A percentile compares a stretch with the other conserved stretches of the same genome.
Conservation (phyloP, 331 rosid genomes). For the Prunus yedoensis region DNA sequence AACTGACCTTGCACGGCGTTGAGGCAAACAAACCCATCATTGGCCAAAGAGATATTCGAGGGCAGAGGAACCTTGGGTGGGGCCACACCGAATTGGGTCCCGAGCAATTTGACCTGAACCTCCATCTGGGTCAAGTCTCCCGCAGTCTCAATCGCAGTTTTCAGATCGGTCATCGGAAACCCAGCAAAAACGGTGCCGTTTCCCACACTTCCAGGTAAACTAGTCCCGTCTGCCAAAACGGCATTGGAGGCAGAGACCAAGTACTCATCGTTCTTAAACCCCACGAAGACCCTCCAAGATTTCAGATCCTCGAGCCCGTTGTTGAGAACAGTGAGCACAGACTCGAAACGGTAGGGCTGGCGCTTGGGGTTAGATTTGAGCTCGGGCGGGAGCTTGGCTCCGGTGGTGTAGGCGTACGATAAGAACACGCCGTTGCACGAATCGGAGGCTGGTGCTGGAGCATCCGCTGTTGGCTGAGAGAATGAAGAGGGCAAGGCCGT, state of each 20-base stretch:
- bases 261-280: conserved; percentile 68
- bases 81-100: conserved; percentile 75
- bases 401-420: conserved; percentile 54
- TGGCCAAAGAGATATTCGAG: conserved; percentile 56
- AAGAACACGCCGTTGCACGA: conserved; percentile 70
- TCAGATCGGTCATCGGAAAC: conserved; percentile 75
- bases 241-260: conserved; percentile 76
- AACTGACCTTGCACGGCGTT: conserved; percentile 49
- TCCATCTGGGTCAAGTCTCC: conserved; percentile 87
- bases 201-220: conserved; percentile 57
- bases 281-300: conserved; percentile 83
- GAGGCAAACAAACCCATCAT: conserved; percentile 69
- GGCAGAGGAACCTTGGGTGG: conserved; percentile 76
- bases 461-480: conserved; percentile 26
- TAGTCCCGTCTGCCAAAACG: conserved; percentile 55
- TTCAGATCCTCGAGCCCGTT: conserved; percentile 76
- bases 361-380: conserved; percentile 26
- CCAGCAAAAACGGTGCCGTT: conserved; percentile 86
- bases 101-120: conserved; percentile 59
- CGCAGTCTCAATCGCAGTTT: conserved; percentile 87
- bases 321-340: conserved; percentile 68
- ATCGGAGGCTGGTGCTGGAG: conserved; percentile 45
- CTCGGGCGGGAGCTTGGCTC: conserved; percentile 50
- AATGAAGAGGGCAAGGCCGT: conserved; percentile 9
- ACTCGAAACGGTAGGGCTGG: conserved; percentile 81